Base-by-base conservation (phyloP, 176 grass and related monocot species). In the Aegilops longissima region DNA sequence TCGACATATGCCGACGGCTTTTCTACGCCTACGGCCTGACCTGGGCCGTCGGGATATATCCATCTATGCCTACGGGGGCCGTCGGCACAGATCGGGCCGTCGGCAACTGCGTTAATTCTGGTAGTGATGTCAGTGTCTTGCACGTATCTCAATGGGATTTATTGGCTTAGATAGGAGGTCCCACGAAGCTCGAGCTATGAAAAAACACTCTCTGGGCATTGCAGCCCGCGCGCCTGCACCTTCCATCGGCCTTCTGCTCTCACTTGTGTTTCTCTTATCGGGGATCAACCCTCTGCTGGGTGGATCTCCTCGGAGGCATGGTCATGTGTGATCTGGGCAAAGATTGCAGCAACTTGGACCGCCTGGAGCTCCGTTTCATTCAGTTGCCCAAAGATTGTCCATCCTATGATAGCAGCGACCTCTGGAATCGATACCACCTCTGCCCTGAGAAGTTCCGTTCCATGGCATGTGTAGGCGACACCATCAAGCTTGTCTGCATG, bases 401-500 rank as follows among this genome's bases (percentile, higher is more conserved):
- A 6, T 12, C 21, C 33, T 38, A 70, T 7, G 36, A 23, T 21
- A 40, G 0, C 20, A 3, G 2, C 69, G 5, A 0, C 4, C 23
- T 9, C 61, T 5, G 12, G 25, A 2, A 30, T 30, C 12, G 61
- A 12, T 24, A 58, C 54, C 17, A 18, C 14, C 14, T 49, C 47
- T 49, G 6, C 54, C 6, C 58, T 0, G 6, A 5, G 27, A 39
- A 65, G 25, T 40, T 11, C 16, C 74, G 45, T 30, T 69, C 62
- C 21, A 66, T 27, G 4, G 62, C 21, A 30, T 54, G 30, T 3
- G 33, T 78, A 0, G 31, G 14, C n/a, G 73, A 62, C 31, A 1
- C 14, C 30, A 78, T 85, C 83, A 78, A 78, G 62, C 18, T 85
- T 14, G 45, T 85, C 44, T 0, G 30, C 73, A 9, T 78, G 12